Evolutionary conservation across 1,284 basidiomycete species (phyloP).

Genomic region (Cutaneotrichosporon sp.): DNA sequence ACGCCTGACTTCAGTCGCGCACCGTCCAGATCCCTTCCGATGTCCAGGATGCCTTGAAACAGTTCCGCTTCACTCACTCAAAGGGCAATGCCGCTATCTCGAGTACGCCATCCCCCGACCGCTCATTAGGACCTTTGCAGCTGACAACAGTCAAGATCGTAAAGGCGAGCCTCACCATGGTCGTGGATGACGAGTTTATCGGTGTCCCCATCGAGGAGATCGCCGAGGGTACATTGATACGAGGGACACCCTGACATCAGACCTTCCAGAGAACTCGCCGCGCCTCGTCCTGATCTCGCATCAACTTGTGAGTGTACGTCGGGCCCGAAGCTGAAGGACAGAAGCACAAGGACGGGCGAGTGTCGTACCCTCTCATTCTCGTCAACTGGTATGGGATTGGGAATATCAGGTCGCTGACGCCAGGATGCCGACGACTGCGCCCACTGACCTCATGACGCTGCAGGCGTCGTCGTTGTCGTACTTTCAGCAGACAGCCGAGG

Average conservation of each 20-base stretch:
- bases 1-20: constrained; percentile 56
- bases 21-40: constrained; percentile 79
- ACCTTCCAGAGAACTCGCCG: constrained; percentile 85
- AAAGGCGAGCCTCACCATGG: constrained; percentile 73
- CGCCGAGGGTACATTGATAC: constrained; percentile 64
- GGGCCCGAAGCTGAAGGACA: constrained; percentile 20
- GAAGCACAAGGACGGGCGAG: constrained; percentile 77
- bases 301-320: constrained; percentile 58
- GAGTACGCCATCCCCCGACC: constrained; percentile 34
- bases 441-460: constrained; percentile 73
- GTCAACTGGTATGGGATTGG: constrained; percentile 67
- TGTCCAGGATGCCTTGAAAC: constrained; percentile 71
- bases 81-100: constrained; percentile 70
- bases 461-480: constrained; percentile 77
- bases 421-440: constrained; percentile 64
- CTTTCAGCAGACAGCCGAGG: constrained; percentile 65
- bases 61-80: constrained; percentile 75
- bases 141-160: constrained; percentile 69
- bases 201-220: constrained; percentile 75
- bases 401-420: constrained; percentile 10
- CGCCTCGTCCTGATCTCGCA: constrained; percentile 83
- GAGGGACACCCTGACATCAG: constrained; percentile 54
- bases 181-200: constrained; percentile 75
- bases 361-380: constrained; percentile 76
- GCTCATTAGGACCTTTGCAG: too few relatives aligned